Evolutionary conservation across 768 basidiomycete genomes (phyloP).

Genomic region (Mycena belliarum): DNA sequence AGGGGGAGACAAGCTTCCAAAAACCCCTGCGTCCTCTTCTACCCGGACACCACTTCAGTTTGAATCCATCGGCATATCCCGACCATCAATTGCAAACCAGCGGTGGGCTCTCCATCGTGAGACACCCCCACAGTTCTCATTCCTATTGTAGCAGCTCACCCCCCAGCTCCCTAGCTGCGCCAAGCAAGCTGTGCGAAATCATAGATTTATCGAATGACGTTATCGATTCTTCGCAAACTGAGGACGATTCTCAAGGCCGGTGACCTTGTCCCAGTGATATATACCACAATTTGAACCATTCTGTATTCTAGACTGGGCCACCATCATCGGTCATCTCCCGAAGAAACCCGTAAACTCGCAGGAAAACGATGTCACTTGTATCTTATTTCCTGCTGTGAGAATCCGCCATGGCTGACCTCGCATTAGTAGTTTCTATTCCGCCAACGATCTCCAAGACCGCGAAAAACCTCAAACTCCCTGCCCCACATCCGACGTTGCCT

Average conservation of each 20-base stretch:
- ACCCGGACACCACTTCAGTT: constrained; percentile 29
- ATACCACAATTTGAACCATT: not conserved
- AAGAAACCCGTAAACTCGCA: not conserved
- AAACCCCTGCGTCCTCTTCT: not conserved
- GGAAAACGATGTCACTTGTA: not conserved
- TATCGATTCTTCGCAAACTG: constrained; percentile 23
- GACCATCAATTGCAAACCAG: not conserved
- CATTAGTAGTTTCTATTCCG: not conserved
- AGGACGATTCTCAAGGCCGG: constrained; percentile 42
- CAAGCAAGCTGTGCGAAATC: constrained; percentile 1
- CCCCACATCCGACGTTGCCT: constrained; percentile 10
- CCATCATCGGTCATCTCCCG: not conserved
- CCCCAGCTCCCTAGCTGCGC: not conserved
- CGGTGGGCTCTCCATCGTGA: not conserved
- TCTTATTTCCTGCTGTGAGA: not conserved
- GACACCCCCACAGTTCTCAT: not conserved
- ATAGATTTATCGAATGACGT: constrained; percentile 12
- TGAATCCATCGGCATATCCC: constrained; percentile 17
- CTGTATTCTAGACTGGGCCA: constrained; percentile 10
- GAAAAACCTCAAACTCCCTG: not conserved
- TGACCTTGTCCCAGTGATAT: not conserved
- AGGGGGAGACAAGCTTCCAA: constrained; percentile 6
- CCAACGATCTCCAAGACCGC: not conserved
- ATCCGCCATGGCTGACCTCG: not conserved
- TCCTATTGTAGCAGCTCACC: not conserved